These are phyloP conservation scores for Syzygium malaccense DNA, from an alignment of 441 rosid species.

Conservation along the genomic window DNA sequence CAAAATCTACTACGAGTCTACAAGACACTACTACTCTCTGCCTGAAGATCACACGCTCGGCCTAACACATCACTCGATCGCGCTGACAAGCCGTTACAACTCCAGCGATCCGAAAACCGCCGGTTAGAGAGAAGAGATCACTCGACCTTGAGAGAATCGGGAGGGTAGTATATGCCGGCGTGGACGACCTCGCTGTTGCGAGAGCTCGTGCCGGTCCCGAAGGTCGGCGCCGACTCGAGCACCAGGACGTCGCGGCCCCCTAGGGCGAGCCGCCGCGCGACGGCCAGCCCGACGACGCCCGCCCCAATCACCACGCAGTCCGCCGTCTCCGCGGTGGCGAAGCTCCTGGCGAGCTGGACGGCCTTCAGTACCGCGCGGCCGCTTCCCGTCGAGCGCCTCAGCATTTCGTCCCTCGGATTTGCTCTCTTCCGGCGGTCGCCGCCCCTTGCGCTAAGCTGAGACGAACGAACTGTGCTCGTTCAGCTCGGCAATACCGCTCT, in stretches of 20 bases:
- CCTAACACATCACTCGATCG: background rate
- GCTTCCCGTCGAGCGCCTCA: background rate
- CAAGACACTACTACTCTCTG: background rate
- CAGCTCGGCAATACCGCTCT: background rate
- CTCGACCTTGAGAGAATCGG: slow-evolving; percentile 58
- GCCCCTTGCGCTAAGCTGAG: background rate
- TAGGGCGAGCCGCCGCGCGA: slow-evolving; percentile 56
- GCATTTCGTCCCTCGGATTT: background rate
- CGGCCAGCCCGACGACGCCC: slow-evolving; percentile 79
- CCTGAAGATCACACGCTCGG: background rate
- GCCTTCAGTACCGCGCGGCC: background rate
- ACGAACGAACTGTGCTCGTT: background rate
- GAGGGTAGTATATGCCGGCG: slow-evolving; percentile 89
- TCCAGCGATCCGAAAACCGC: background rate
- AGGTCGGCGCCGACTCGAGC: slow-evolving; percentile 67
- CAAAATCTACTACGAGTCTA: background rate
- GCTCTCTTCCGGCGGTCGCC: background rate
- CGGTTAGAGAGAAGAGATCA: background rate
- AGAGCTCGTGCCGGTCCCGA: slow-evolving; percentile 74
- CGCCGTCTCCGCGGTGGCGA: slow-evolving; percentile 46
- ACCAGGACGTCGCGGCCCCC: slow-evolving; percentile 70
- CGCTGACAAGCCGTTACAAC: background rate
- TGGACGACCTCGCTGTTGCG: slow-evolving; percentile 94
- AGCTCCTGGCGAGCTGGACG: background rate
- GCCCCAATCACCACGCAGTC: slow-evolving; percentile 91